Evolutionary conservation across 352 stramenopile genomes (phyloP).

Genomic region (Globisporangium yorkense): DNA sequence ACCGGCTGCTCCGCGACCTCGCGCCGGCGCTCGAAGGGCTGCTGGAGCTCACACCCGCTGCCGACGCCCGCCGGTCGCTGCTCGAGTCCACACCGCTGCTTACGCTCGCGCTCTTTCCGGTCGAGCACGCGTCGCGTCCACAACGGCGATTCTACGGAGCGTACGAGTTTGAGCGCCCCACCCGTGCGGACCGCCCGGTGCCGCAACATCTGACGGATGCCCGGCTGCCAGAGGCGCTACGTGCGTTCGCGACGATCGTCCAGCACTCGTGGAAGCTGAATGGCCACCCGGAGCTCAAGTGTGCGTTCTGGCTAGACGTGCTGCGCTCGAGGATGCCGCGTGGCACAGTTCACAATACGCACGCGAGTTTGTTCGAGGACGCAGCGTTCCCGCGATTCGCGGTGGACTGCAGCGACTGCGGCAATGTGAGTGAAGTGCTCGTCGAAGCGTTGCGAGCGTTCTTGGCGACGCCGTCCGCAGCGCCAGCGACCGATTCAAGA

Average conservation of each 20-base stretch:
- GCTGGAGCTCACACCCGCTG: not conserved
- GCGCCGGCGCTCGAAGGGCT: not conserved
- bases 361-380: not conserved
- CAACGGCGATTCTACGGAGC: too few relatives aligned
- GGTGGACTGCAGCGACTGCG: not conserved
- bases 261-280: not conserved
- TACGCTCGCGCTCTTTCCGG: not conserved
- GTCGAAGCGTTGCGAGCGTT: too few relatives aligned
- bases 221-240: not conserved
- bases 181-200: too few relatives aligned
- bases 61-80: too few relatives aligned
- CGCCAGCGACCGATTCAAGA: too few relatives aligned
- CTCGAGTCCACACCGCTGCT: not conserved
- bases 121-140: too few relatives aligned
- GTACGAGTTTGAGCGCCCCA: too few relatives aligned
- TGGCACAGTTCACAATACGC: not conserved
- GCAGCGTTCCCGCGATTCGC: not conserved
- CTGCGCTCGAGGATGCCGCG: not conserved
- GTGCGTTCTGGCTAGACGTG: slow-evolving; percentile 6
- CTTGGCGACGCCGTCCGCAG: too few relatives aligned
- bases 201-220: not conserved
- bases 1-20: not conserved
- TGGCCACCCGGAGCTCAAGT: slow-evolving; percentile 4
- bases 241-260: not conserved
- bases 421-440: too few relatives aligned